phyloP scores from a whole-genome alignment of 352 stramenopile species.

The Phytophthora pini region DNA sequence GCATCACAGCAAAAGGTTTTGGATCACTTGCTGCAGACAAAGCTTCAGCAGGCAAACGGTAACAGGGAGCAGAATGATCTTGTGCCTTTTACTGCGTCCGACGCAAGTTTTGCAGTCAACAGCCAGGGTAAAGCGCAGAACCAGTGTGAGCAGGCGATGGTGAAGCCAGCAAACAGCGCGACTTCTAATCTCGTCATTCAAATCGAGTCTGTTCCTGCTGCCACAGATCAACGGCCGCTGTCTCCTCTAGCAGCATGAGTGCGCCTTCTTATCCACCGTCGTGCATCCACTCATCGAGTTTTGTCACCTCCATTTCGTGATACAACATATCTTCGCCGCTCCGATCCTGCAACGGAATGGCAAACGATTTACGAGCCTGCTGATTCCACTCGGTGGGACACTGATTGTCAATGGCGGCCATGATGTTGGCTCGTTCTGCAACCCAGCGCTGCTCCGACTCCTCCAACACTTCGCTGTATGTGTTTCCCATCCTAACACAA shows the following conservation, averaged over 20 bases:
- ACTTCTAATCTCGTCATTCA: not conserved
- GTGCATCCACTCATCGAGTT: conserved; percentile 52
- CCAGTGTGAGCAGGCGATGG: not conserved
- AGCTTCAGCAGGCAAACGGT: conserved; percentile 24
- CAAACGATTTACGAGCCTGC: conserved; percentile 44
- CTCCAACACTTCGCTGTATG: conserved; percentile 64
- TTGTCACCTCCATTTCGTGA: conserved; percentile 56
- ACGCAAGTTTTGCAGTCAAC: not conserved
- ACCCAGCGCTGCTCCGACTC: conserved; percentile 69
- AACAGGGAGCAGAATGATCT: not conserved
- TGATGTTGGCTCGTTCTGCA: conserved; percentile 72
- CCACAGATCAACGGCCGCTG: conserved; percentile 15
- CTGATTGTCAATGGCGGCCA: conserved; percentile 65
- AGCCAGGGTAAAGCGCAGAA: conserved; percentile 1
- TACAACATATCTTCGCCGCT: conserved; percentile 48
- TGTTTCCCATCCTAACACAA: conserved; percentile 64
- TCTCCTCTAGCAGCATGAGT: conserved; percentile 26
- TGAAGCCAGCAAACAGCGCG: not conserved
- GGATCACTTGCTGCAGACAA: conserved; percentile 36
- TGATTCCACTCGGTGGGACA: conserved; percentile 43
- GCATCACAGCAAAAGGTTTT: conserved; percentile 44
- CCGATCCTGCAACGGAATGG: conserved; percentile 46
- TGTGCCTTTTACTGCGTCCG: not conserved
- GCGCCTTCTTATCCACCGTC: conserved; percentile 13
- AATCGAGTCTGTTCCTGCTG: conserved; percentile 1